Percentiles rank a stretch among this genome's conserved stretches.
phyloP scores from a whole-genome alignment of 83 land plant species.

The Picea engelmannii region DNA sequence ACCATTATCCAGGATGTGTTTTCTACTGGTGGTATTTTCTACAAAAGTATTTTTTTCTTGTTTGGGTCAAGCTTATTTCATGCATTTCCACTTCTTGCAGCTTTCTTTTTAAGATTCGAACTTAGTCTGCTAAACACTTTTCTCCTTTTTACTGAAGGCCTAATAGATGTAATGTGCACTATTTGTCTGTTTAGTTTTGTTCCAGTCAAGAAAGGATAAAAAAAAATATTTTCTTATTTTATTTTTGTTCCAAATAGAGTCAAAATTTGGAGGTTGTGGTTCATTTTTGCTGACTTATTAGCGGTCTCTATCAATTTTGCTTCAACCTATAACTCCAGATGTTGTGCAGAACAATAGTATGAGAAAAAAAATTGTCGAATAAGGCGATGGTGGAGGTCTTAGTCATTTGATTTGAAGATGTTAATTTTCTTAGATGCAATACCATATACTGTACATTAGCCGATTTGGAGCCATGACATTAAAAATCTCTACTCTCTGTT shows the following conservation, averaged over 20 bases:
- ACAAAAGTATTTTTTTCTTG: background rate
- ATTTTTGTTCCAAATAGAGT: no score
- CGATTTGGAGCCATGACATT: background rate
- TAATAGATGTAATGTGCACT: background rate
- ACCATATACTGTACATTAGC: background rate
- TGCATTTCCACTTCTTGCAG: background rate
- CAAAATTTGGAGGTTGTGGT: conserved; percentile 51
- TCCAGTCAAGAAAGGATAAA: no score
- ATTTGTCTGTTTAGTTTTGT: no score
- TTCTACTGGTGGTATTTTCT: background rate
- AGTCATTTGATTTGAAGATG: background rate
- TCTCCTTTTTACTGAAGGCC: no score
- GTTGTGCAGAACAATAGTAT: conserved; percentile 18
- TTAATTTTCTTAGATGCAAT: background rate
- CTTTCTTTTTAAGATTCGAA: background rate
- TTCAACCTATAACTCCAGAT: conserved; percentile 50
- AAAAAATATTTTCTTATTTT: no score
- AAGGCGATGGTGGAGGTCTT: conserved; percentile 60
- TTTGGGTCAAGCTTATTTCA: background rate
- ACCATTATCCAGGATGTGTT: background rate
- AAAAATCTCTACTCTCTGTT: background rate
- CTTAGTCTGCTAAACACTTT: background rate
- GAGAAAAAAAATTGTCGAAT: conserved; percentile 41
- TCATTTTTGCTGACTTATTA: conserved; percentile 78
- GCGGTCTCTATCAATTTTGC: conserved; percentile 67